phyloP scores from a whole-genome alignment of 2,329 filamentous ascomycete species.

The Uncinocarpus reesii region DNA sequence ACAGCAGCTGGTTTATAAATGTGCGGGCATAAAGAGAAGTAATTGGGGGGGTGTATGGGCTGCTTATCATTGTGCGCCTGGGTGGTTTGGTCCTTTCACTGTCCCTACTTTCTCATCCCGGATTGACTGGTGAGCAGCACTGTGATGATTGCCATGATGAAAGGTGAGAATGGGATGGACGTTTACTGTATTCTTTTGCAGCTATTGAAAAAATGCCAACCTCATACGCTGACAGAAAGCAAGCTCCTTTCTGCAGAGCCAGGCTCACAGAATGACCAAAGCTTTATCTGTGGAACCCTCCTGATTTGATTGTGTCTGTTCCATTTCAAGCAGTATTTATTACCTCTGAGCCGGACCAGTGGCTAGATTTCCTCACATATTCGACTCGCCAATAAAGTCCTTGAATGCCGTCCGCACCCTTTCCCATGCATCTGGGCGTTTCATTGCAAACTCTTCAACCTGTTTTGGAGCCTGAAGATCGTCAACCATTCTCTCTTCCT shows the following conservation, averaged over 20 bases:
- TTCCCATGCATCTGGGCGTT: conserved; percentile 43
- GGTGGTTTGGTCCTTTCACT: background rate
- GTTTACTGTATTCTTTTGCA: background rate
- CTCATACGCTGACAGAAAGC: background rate
- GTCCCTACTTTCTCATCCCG: background rate
- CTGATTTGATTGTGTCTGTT: background rate
- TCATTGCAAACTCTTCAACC: conserved; percentile 36
- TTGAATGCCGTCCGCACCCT: conserved; percentile 42
- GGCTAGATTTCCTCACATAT: background rate
- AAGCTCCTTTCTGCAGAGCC: background rate
- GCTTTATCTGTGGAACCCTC: background rate
- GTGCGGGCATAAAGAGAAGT: background rate
- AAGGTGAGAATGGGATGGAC: background rate
- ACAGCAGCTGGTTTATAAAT: background rate
- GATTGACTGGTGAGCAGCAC: background rate
- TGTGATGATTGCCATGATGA: background rate
- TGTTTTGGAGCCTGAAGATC: conserved; percentile 40
- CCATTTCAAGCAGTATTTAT: background rate
- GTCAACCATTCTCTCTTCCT: conserved; percentile 41
- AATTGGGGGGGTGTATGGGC: no score
- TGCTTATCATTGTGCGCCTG: no score
- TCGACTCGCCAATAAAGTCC: conserved; percentile 26
- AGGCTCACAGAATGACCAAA: background rate
- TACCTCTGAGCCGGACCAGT: background rate
- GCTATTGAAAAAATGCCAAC: background rate